Base-by-base conservation (phyloP, 164 flowering plant genomes). In the Pachysandra terminalis region DNA sequence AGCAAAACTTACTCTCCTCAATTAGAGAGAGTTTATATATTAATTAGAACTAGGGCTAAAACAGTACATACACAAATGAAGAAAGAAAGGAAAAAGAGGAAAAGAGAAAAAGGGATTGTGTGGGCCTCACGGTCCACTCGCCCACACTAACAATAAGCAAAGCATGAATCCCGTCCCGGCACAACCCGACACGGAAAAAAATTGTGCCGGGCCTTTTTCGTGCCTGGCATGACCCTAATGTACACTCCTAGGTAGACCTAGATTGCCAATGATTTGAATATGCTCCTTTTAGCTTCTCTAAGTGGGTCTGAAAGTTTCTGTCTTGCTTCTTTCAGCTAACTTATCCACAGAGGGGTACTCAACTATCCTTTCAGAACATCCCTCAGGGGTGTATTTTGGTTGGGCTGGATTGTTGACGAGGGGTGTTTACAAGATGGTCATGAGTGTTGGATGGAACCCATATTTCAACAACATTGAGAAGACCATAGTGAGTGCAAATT, bases 401-500 rank as follows among this genome's bases (percentile, higher is more conserved):
- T 91, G 98, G 98, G 98, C 98, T 65, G 86, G 87, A 65, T 77
- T 90, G 77, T 77, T n/a, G n/a, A n/a, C 90, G 0, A 79, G 86
- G 37, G 96, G 97, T 22, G 72, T 89, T 65, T 92, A 81, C 78
- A 95, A 95, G 83, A 92, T 91, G 98, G 97, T 89, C 48, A 94
- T 90, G 96, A 94, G 98, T 68, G 80, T 94, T 68, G 98, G 98
- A 40, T 90, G 97, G 97, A 94, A 94, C 53, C 98, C 98, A 27
- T 90, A 84, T 69, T 94, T 91, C 75, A 74, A 94, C 84, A 94
- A 94, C 80, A 37, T 82, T 1, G 91, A 94, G 78, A 94, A 94
- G 79, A 87, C 96, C 0, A 88, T 94, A 13, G 98, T 94, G 75
- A 86, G 97, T 87, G 24, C n/a, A 27, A 57, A 28, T 14, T 70